Percentiles rank a stretch among this genome's conserved stretches.
Conservation (phyloP, 495 filamentous ascomycete genomes). For the Aspergillus cavernicola region DNA sequence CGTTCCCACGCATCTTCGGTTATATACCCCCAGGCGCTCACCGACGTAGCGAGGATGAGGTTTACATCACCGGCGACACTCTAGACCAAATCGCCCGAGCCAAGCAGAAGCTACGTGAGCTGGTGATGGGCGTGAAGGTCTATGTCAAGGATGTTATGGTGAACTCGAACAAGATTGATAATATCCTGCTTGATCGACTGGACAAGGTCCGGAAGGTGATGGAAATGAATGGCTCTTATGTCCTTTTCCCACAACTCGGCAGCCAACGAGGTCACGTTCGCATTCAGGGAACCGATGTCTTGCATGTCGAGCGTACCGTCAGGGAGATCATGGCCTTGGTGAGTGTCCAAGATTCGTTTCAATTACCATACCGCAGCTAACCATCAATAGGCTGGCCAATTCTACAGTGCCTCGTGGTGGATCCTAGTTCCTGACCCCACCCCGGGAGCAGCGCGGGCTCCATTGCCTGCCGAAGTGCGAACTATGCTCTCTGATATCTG, state of each 20-base stretch:
- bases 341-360: too few relatives aligned
- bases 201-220: slow-evolving; percentile 98
- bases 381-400: slow-evolving; percentile 80
- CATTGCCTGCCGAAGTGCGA: slow-evolving; percentile 71
- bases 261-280: slow-evolving; percentile 75
- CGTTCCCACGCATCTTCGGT: slow-evolving; percentile 83
- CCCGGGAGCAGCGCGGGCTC: slow-evolving; percentile 56
- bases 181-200: slow-evolving; percentile 81
- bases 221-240: slow-evolving; percentile 91
- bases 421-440: slow-evolving; percentile 72
- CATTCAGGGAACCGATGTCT: slow-evolving; percentile 85
- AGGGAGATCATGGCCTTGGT: slow-evolving; percentile 92
- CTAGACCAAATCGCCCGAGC: slow-evolving; percentile 76
- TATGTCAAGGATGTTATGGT: slow-evolving; percentile 89
- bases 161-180: slow-evolving; percentile 85
- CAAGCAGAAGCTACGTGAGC: slow-evolving; percentile 81
- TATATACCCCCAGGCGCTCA: slow-evolving; percentile 78
- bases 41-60: slow-evolving; percentile 77
- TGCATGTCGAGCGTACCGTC: slow-evolving; percentile 91
- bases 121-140: slow-evolving; percentile 72
- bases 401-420: slow-evolving; percentile 97
- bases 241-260: slow-evolving; percentile 82
- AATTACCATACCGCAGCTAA: too few relatives aligned
- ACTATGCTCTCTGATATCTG: slow-evolving; percentile 94
- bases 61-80: slow-evolving; percentile 88